Evolutionary conservation across 192 early-diverging fungal species (phyloP), one percentile per base, ranked within the genome.

Genomic region (Mortierella antarctica): DNA sequence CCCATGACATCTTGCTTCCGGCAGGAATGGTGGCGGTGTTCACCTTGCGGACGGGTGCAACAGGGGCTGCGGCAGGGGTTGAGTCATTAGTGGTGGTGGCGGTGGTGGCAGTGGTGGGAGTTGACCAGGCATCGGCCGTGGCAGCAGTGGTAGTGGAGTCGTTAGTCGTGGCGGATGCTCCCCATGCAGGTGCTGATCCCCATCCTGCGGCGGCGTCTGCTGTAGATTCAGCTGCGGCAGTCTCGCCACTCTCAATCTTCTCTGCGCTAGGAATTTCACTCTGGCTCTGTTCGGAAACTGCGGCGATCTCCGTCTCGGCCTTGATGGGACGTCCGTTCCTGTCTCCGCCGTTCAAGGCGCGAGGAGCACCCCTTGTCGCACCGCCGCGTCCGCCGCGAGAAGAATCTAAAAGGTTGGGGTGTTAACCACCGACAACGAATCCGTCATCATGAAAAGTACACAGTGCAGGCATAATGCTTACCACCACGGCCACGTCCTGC

Each of bases 341-440:
- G 77, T 65, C 53, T 57, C 81, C 59, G 82, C 68, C 59, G 52
- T 85, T 57, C 67, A 75, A 54, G 81, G 88, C 52, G 46, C 81
- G 71, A 70, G 70, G 74, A 61, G 80, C 70, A 13, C 80, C 86
- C 59, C 84, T 58, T 61, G 86, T 82, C 18, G 85, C 59, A 48
- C 88, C 87, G 42, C 86, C 88, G 56, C 90, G 87, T 31, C 90
- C 87, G 31, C 93, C 91, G 71, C 92, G 92, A 57, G 83, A 85
- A 23, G 86, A 89, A 65, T 91, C 79, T 81, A 66, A 8, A 18
- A 8, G 15, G 46, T 40, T 17, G 50, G 31, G 31, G 3, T 31
- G 31, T 15, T 17, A 51, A 51, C 50, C 11, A 51, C 11, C 11
- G 17, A 51, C 50, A 51, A 15, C 17, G 50, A 15, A 51, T 51